Base-by-base conservation (phyloP, 176 grass and related monocot species). In the Cenchrus fungigraminus region DNA sequence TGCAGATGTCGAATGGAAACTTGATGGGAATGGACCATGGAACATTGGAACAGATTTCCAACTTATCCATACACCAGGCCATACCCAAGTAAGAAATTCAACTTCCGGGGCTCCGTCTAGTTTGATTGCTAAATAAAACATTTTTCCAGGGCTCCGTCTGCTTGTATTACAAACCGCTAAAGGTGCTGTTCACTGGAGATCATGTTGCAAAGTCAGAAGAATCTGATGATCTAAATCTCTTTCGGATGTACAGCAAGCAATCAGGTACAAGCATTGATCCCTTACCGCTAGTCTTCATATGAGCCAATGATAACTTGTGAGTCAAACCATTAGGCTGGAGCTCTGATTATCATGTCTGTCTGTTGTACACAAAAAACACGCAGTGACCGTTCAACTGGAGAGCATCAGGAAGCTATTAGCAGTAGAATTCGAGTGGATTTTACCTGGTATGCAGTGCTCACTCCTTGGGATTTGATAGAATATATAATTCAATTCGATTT, bases 11-110 rank as follows among this genome's bases (percentile, higher is more conserved):
- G 95, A 98, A 77, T 84, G 85, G 83, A 86, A 95, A 72, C 85
- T 98, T 69, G 42, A 91, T 78, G 95, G 95, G 51, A 86, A 90
- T 85, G 92, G 95, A 16, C 95, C 95, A 15, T 98, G 95, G 91
- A 91, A 60, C 77, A 93, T 95, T 76, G 89, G 80, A 67, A 84
- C 60, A 68, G 92, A 93, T 74, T 90, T 95, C 54, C 62, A 91
- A 78, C 87, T 95, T 78, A 91, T 95, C 57, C 47, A 95, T 78
- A 95, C 95, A 22, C 92, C 95, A 87, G 95, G 91, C 62, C 95
- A 98, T 84, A 95, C 92, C n/a, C 29, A 82, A 76, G 91, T 98
- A 93, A 93, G 79, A 92, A 61, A 63, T 83, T 20, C 16, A 62
- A 87, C 53, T 46, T 47, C 7, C 34, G 29, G 16, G 12, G 22